Percentiles rank a stretch among this genome's conserved stretches.
phyloP scores from a whole-genome alignment of 345 rosid genomes.

The Acer saccharum region DNA sequence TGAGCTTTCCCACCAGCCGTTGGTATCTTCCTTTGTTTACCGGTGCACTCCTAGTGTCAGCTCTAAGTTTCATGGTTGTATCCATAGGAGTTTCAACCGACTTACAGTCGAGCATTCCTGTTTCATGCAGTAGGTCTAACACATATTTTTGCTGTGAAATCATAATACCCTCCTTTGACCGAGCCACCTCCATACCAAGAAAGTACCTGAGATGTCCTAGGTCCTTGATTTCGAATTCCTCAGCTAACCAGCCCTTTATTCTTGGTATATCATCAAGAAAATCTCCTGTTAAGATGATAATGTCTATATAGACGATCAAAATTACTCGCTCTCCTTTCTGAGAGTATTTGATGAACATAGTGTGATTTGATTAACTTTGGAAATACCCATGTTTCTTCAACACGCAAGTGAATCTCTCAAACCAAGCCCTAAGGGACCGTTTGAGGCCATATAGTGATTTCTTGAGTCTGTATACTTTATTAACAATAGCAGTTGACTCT shows the following conservation, averaged over 20 bases:
- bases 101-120: not conserved
- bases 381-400: not conserved
- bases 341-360: not conserved
- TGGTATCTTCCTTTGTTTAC: not conserved
- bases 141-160: not conserved
- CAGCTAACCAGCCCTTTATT: not conserved
- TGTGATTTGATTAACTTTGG: not conserved
- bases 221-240: not conserved
- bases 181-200: slow-evolving; percentile 1
- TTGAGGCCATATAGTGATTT: not conserved
- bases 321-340: not conserved
- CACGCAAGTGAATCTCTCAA: not conserved
- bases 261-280: not conserved
- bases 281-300: not conserved
- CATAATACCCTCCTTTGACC: not conserved
- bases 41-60: not conserved
- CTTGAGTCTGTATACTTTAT: too few relatives aligned
- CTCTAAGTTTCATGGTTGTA: not conserved
- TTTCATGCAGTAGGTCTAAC: not conserved
- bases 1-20: not conserved
- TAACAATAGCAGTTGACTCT: not conserved
- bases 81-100: not conserved
- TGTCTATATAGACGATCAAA: not conserved
- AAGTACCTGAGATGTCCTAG: not conserved
- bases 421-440: not conserved